Base-by-base conservation (phyloP, 495 filamentous ascomycete species). In the Daldinia childiae region DNA sequence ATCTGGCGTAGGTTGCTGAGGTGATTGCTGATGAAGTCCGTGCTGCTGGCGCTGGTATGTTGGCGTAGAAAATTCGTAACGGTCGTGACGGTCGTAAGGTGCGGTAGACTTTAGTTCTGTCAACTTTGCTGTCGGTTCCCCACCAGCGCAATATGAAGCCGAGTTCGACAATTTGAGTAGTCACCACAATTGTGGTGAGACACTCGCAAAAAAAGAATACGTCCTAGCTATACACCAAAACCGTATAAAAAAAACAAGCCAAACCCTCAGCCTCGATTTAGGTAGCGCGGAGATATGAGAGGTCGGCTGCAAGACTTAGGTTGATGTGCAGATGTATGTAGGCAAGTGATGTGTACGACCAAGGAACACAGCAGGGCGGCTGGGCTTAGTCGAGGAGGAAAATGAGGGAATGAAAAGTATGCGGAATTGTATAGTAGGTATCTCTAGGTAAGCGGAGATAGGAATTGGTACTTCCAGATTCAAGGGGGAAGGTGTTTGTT, bases 31-130 rank as follows among this genome's bases (percentile, higher is more conserved):
- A 64, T 77, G 59, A 73, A 76, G 72, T 38, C 72, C 72, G 62
- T 66, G 80, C 79, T 79, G 82, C 82, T 84, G 83, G 78, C 80
- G 83, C 79, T 81, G 82, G 61, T 70, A 54, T 56, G 64, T 62
- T 64, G 62, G 62, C 62, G 75, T 69, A 72, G 76, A 66, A 64
- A 62, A 55, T 74, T 80, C 78, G 79, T 80, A 68, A 72, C 65
- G 74, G 73, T 82, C 79, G 82, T 84, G 68, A 80, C 74, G 78
- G 81, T 82, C 78, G 77, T 81, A 64, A 79, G 72, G 68, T 12
- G 65, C 56, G 36, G 71, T 56, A 36, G 73, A 68, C 36, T 67
- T 73, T 71, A 68, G 77, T 67, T 78, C 76, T 63, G 79, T 79
- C 79, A 79, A 80, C 77, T 79, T 77, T 75, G 79, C 81, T 80